Conservation (phyloP, 495 filamentous ascomycete genomes). For the Neurospora tetrasperma region DNA sequence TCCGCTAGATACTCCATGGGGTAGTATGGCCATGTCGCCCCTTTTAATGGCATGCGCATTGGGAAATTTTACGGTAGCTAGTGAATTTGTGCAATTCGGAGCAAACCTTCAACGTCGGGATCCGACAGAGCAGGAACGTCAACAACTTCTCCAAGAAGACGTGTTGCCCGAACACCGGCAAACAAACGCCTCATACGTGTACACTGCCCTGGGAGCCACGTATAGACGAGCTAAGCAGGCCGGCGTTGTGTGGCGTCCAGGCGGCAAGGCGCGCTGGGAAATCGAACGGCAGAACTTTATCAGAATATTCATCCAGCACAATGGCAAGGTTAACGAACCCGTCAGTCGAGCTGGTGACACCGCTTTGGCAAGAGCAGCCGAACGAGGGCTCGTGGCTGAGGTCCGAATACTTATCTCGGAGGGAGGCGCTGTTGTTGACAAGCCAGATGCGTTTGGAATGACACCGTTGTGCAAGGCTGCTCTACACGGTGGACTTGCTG, state of each 20-base stretch:
- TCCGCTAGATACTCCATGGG: background rate
- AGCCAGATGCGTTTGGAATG: background rate
- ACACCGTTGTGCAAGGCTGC: conserved; percentile 1
- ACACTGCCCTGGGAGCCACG: background rate
- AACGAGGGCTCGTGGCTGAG: background rate
- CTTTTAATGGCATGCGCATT: background rate
- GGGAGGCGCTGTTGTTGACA: conserved; percentile 6
- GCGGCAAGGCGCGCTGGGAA: background rate
- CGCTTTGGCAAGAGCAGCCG: conserved; percentile 1
- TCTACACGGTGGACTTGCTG: background rate
- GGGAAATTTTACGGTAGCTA: background rate
- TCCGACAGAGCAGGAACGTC: background rate
- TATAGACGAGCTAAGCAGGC: background rate
- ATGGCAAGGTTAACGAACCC: background rate
- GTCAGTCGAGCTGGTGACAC: background rate
- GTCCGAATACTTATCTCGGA: background rate
- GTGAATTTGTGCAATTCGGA: background rate
- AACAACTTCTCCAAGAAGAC: background rate
- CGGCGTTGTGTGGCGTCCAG: background rate
- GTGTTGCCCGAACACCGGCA: background rate
- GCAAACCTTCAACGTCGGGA: background rate
- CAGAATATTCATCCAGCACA: background rate
- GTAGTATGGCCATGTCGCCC: background rate
- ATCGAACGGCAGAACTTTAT: background rate
- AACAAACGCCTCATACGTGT: background rate